Evolutionary conservation across 495 filamentous ascomycete genomes (phyloP).

Genomic region (Penicillium macrosclerotiorum): DNA sequence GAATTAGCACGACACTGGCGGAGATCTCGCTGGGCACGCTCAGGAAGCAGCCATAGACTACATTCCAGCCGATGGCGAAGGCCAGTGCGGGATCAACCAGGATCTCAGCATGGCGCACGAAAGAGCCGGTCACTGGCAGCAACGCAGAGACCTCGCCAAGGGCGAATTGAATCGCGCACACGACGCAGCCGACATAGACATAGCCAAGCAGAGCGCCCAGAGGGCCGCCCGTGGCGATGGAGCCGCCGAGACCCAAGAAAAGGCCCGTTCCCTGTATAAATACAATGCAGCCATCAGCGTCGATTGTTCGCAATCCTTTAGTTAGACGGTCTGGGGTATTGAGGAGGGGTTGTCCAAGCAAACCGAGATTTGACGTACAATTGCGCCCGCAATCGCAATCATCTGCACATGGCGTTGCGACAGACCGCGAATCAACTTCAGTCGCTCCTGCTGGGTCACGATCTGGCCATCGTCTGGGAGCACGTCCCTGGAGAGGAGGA

Average conservation of each 20-base stretch:
- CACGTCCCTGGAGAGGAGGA: not conserved
- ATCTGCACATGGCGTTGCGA: constrained; percentile 55
- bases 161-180: constrained; percentile 40
- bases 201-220: constrained; percentile 57
- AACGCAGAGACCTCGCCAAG: constrained; percentile 45
- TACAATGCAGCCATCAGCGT: not conserved
- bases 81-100: constrained; percentile 56
- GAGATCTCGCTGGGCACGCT: constrained; percentile 62
- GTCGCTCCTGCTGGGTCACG: constrained; percentile 23
- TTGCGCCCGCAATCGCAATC: constrained; percentile 58
- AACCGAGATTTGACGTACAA: constrained; percentile 39
- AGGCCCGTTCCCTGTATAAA: constrained; percentile 57
- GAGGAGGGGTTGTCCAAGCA: no score
- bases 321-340: no score
- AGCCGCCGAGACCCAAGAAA: constrained; percentile 58
- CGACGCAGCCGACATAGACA: constrained; percentile 35
- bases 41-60: constrained; percentile 54
- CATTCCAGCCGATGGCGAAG: constrained; percentile 62
- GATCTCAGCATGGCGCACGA: constrained; percentile 51
- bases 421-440: constrained; percentile 31
- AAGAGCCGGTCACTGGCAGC: constrained; percentile 43
- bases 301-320: no score
- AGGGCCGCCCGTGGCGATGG: constrained; percentile 58
- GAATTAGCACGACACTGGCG: constrained; percentile 58
- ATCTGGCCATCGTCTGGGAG: constrained; percentile 16